Conservation (phyloP, 495 filamentous ascomycete genomes). For the Lophium mytilinum region DNA sequence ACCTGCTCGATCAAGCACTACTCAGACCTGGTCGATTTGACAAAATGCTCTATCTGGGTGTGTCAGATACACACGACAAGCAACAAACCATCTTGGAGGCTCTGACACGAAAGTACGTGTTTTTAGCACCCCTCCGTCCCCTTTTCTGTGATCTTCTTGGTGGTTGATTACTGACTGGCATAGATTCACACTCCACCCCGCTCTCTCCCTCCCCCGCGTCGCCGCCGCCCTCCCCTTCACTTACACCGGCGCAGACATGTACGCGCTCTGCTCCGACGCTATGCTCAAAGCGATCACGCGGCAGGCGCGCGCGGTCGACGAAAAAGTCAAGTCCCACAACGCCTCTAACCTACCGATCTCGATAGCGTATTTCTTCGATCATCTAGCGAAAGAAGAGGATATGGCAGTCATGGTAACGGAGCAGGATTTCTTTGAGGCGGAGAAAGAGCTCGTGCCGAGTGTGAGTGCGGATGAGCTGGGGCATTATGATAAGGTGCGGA, state of each 20-base stretch:
- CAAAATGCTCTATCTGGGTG: slow-evolving; percentile 97
- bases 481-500: slow-evolving; percentile 81
- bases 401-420: slow-evolving; percentile 78
- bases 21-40: slow-evolving; percentile 90
- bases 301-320: slow-evolving; percentile 74
- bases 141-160: too few species aligned
- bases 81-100: slow-evolving; percentile 92
- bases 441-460: slow-evolving; percentile 78
- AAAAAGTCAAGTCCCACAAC: slow-evolving; percentile 64
- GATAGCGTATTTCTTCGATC: slow-evolving; percentile 92
- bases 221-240: slow-evolving; percentile 82
- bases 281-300: slow-evolving; percentile 98
- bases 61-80: slow-evolving; percentile 94
- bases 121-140: neutral
- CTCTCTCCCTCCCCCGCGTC: slow-evolving; percentile 63
- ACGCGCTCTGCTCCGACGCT: slow-evolving; percentile 91
- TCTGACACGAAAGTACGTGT: slow-evolving; percentile 75
- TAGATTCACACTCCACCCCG: slow-evolving; percentile 72
- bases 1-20: slow-evolving; percentile 85
- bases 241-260: slow-evolving; percentile 94
- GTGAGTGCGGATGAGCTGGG: slow-evolving; percentile 88
- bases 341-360: slow-evolving; percentile 45
- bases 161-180: neutral
- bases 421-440: slow-evolving; percentile 74
- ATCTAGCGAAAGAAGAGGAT: slow-evolving; percentile 74